Evolutionary conservation across 768 basidiomycete species (phyloP), one percentile per base, ranked within the genome.

Genomic region (Daedaleopsis sinensis): DNA sequence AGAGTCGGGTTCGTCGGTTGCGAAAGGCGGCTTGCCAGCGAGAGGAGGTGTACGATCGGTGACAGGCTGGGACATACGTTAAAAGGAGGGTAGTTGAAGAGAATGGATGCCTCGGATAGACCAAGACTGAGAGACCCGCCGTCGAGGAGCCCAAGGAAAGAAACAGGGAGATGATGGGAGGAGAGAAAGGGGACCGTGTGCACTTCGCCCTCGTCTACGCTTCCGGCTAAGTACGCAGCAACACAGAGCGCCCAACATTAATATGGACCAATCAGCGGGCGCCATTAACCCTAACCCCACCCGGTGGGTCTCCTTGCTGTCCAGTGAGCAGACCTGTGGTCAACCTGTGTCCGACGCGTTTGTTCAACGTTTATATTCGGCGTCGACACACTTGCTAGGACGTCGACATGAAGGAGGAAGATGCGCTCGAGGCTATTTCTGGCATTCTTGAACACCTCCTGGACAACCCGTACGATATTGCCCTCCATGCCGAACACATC

Each of bases 401-500:
- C 23, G 62, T 64, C n/a, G 49, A 51, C 56, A 88, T 87, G 86
- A 80, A 87, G 70, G 83, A 86, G 67, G 72, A 80, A 35, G 77
- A 84, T 58, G 79, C 82, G 32, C 80, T 93, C 57, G 87, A 90
- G 52, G 87, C 85, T 10, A 78, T 92, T 13, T 79, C 83, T 5
- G 79, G 81, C 66, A 65, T 88, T 11, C 81, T 93, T 58, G 83
- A 79, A 23, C 75, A 81, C 53, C 74, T 94, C 12, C 80, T 85
- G 0, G 76, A 81, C 49, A 81, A 80, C 52, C 84, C 91, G 0
- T 84, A 83, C 66, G 83, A 89, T 65, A 71, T 88, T n/a, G 70
- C 77, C 24, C 77, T 88, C 0, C 91, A 94, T 77, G 78, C 77
- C 0, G 80, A 87, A 65, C 88, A 93, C 70, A 84, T 93, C 59